Conservation (phyloP, 805 yeast genomes). For the Peterozyma xylosa region DNA sequence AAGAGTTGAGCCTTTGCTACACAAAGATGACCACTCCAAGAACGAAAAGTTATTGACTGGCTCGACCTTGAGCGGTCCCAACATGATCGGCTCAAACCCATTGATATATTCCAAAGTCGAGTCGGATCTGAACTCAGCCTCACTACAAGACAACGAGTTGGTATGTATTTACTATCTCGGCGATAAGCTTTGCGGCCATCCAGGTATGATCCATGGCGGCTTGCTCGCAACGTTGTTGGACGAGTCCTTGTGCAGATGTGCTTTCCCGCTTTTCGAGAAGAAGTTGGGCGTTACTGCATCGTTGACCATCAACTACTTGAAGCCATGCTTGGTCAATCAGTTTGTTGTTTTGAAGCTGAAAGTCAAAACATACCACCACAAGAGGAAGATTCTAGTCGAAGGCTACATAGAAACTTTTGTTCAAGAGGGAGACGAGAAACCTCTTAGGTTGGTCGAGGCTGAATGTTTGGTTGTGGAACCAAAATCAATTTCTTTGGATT, state of each 20-base stretch:
- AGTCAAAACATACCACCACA: constrained; percentile 25
- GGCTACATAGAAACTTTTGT: constrained; percentile 30
- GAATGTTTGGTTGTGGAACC: constrained; percentile 8
- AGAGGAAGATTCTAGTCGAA: constrained; percentile 31
- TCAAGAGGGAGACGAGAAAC: constrained; percentile 8
- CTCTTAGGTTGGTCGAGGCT: background rate
- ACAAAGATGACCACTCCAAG: constrained; percentile 3
- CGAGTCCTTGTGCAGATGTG: constrained; percentile 45
- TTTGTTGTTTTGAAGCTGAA: constrained; percentile 30
- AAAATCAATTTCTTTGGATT: constrained; percentile 1
- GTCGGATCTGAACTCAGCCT: background rate
- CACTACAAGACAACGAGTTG: constrained; percentile 27
- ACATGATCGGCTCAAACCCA: constrained; percentile 8
- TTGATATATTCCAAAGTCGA: constrained; percentile 7
- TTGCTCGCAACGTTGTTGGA: constrained; percentile 44
- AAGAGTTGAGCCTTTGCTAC: constrained; percentile 4
- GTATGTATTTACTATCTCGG: constrained; percentile 41
- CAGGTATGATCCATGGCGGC: constrained; percentile 47
- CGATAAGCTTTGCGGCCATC: constrained; percentile 34
- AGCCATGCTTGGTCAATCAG: constrained; percentile 30
- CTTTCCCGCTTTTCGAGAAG: constrained; percentile 37
- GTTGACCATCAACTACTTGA: constrained; percentile 31
- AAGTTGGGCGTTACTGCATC: constrained; percentile 45
- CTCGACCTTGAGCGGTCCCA: constrained; percentile 7
- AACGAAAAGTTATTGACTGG: constrained; percentile 8